Base-by-base conservation (phyloP, 192 early-diverging fungal genomes). In the Backusella westeae region DNA sequence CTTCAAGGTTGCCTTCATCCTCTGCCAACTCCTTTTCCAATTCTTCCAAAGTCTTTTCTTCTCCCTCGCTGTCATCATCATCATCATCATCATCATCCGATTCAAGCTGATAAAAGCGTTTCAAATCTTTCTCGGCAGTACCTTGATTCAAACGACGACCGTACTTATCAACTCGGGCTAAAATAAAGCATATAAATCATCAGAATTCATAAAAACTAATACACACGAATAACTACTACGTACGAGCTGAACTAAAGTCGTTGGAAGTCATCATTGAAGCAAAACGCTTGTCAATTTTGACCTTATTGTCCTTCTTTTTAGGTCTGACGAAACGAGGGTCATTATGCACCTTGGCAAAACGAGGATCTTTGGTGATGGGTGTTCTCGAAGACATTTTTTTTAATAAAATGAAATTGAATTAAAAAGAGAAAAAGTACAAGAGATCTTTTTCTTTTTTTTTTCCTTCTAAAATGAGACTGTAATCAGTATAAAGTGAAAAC, bases 201-300 rank as follows among this genome's bases (percentile, higher is more conserved):
- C n/a, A 75, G 71, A 75, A 29, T 32, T 32, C 2, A 32, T 32
- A 32, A 3, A 32, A 3, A 32, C 32, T 32, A 66, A 46, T 56
- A 29, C 6, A 29, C n/a, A 21, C 15, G 38, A 26, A 2, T 42
- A 39, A 34, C 1, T 8, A 19, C 32, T 7, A 82, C 86, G 78
- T 84, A 90, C 89, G 89, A 67, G 83, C 78, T 53, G 79, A 80
- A 8, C 74, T 83, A 74, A 90, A 90, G 32, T 88, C 85, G 26
- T 92, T 89, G 78, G 87, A 86, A 32, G 90, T 85, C 74, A 98
- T 87, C 92, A 99, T 94, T 23, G 86, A 81, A 10, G 87, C 76
- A 81, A 99, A 99, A 52, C 97, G 93, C 75, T 90, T 86, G 88
- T 99, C 97, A 35, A 99, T 89, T 14, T 88, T 89, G 69, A 99